Evolutionary conservation across 2,329 filamentous ascomycete species (phyloP).

Genomic region (Venturia nashicola): DNA sequence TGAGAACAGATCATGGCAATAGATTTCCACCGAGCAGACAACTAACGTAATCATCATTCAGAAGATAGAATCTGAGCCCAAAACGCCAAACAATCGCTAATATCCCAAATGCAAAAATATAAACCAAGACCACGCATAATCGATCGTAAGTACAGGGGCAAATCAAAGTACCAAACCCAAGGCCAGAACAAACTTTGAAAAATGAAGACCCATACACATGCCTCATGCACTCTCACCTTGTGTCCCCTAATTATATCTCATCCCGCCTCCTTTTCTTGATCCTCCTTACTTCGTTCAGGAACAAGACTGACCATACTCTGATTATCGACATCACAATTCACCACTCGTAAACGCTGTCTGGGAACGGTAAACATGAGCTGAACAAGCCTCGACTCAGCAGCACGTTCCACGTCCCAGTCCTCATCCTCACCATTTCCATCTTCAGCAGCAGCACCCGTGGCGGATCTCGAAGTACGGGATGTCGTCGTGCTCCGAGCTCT

Average conservation of each 20-base stretch:
- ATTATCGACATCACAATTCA: slow-evolving; percentile 51
- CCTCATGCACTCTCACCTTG: background rate
- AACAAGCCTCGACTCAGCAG: slow-evolving; percentile 33
- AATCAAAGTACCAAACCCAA: background rate
- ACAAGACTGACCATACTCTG: slow-evolving; percentile 9
- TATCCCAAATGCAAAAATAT: background rate
- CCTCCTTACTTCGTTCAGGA: background rate
- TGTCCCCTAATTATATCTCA: background rate
- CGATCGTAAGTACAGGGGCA: background rate
- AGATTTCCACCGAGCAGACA: too few species aligned
- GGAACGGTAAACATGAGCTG: slow-evolving; percentile 82
- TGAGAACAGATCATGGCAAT: too few species aligned
- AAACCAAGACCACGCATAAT: background rate
- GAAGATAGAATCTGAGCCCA: background rate
- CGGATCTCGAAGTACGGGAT: slow-evolving; percentile 16
- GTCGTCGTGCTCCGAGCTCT: slow-evolving; percentile 11
- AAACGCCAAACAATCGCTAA: background rate
- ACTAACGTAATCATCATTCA: too few species aligned
- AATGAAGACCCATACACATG: background rate
- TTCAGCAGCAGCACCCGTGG: slow-evolving; percentile 5
- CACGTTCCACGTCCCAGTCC: slow-evolving; percentile 40
- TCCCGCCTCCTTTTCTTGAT: background rate
- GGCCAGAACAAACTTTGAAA: background rate
- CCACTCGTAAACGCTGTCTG: slow-evolving; percentile 73
- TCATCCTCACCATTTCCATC: slow-evolving; percentile 16